Evolutionary conservation across 1,139 yeast species (phyloP), one percentile per base, ranked within the genome.

Genomic region (Scheffersomyces cryptocercus): DNA sequence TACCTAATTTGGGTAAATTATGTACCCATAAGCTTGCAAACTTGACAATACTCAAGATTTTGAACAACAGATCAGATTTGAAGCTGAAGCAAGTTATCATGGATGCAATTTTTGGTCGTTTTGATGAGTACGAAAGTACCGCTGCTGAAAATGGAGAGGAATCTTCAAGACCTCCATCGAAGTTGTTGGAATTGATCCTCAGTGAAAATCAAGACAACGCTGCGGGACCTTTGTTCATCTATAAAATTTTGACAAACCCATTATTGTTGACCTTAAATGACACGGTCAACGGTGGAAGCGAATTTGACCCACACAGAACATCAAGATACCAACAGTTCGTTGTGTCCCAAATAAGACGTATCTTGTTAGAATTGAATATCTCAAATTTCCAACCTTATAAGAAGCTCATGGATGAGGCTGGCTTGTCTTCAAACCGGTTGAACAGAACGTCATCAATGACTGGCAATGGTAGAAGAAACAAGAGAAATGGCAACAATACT

Each of bases 401-500:
- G 61, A 82, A 96, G 52, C 72, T 93, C 46, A 81, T 91, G 81
- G 98, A 93, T 53, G 98, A 93, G 63, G 95, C 90, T 50, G 98
- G 98, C 6, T 71, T 91, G 40, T 63, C 76, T 6, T 67, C 64
- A 47, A 64, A 64, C 38, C 57, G 76, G 44, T 54, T 71, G 39
- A 64, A 62, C 41, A 56, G 75, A 43, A 54, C 66, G n/a, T 39
- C 58, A 3, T 58, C 67, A 1, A 49, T 55, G 42, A 52, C 46
- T 29, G 40, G 44, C 10, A 31, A 31, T 44, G 53, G 49, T 14
- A 60, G 57, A 52, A 55, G 62, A 43, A 53, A 47, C 38, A 57
- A 60, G 47, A 52, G 66, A 39, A 55, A 58, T 35, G 58, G 20
- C 10, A 20, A 6, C 8, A 31, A 31, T 14, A 14, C 35, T 14